Conservation (phyloP, 148 eudicot genomes). For the Persicaria tinctoria region DNA sequence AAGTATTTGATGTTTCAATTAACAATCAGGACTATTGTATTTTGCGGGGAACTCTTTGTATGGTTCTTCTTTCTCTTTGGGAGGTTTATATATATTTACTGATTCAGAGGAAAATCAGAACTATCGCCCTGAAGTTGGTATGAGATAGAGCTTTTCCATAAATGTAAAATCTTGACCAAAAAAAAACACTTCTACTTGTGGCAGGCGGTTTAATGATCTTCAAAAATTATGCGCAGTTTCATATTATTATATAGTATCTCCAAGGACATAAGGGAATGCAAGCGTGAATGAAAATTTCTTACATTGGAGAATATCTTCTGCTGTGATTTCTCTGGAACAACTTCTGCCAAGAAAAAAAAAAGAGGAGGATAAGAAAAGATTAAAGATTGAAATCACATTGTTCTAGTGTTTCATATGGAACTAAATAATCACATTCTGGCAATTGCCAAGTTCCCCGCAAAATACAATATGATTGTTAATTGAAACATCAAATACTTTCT, state of each 20-base stretch:
- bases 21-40: neutral
- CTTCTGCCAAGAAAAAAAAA: conserved; percentile 36
- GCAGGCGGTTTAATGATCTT: neutral
- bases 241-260: neutral
- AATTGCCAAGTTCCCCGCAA: too few species aligned
- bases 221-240: neutral
- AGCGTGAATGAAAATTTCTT: conserved; percentile 11
- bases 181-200: neutral
- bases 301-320: conserved; percentile 52
- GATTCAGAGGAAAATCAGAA: neutral
- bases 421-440: neutral
- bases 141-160: neutral
- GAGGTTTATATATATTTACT: neutral
- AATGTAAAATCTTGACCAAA: neutral
- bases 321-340: conserved; percentile 27
- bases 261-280: neutral
- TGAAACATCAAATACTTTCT: neutral
- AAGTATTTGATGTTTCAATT: neutral
- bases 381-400: neutral
- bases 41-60: too few species aligned
- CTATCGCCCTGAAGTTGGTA: neutral
- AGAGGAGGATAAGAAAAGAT: neutral
- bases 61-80: too few species aligned
- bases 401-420: neutral
- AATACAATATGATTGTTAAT: neutral